Base-by-base conservation (phyloP, 306 rosid species). In the Cotoneaster glaucophyllus region DNA sequence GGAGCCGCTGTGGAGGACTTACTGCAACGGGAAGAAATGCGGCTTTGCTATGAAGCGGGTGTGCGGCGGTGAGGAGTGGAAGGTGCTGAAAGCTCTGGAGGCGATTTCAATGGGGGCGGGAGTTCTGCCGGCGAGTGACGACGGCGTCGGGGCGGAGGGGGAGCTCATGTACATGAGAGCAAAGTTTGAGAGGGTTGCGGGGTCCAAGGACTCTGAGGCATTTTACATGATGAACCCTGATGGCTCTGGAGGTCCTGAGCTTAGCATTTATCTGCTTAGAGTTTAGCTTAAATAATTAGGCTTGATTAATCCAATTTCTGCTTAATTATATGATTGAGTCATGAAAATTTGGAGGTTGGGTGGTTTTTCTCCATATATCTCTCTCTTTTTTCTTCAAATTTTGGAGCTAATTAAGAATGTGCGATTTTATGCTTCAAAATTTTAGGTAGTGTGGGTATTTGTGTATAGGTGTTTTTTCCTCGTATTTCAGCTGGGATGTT, bases 141-240 rank as follows among this genome's bases (percentile, higher is more conserved):
- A 41, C 65, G 88, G 83, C 69, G 85, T 54, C 61, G 88, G 78
- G 69, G 81, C 78, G 41, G 91, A 87, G 1, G 96, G 95, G 9
- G 98, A 95, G 67, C 56, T 92, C 4, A 92, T 95, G 97, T 95
- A 92, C 45, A 92, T 95, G 98, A 89, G 98, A 76, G 97, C 97
- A 0, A 86, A 78, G 79, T 95, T 87, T 66, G 98, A 95, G 84
- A 75, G 97, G 74, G 97, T 95, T 68, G 91, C 88, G 9, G 92
- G 98, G 14, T 95, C 97, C 18, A 90, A 83, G 66, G 96, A 95
- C 68, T 95, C 98, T 3, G 96, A 95, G 65, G 97, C 98, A 6
- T 95, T 90, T 25, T 95, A 95, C 78, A 91, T 95, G 89, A 86
- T 90, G 70, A 92, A 90, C 64, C 95, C 93, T 7, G 97, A 90